Evolutionary conservation across 2,329 filamentous ascomycete species (phyloP), one percentile per base, ranked within the genome.

Genomic region (Stagonosporopsis chrysanthemi): DNA sequence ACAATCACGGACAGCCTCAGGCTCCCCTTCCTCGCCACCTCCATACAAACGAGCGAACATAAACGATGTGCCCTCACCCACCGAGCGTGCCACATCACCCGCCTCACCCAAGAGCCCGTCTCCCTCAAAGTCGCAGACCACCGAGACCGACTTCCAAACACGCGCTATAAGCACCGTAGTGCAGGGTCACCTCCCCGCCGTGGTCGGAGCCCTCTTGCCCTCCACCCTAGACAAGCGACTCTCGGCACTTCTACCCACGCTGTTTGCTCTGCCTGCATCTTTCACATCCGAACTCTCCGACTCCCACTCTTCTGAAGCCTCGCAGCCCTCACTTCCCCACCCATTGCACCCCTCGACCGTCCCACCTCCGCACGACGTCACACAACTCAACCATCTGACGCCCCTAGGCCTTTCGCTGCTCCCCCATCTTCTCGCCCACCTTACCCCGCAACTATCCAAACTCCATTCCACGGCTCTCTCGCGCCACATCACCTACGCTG

Each of bases 1-100:
- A 19, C 15, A n/a, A 9, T 17, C 4, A 11, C 24, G 17, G 11
- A 6, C 39, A 43, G 38, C 17, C 2, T 43, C 39, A 5, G 19
- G 11, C 4, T 19, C 31, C 11, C 22, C 39, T 7, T 36, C 48
- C 6, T 17, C 33, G 15, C 22, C 43, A 1, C 43, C 48, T 2
- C 48, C 39, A 4, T 50, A 50, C 38, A 50, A 50, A 22, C 46
- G 46, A 19, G 17, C 40, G 8, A 26, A 12, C 19, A 17, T 41
- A 5, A 35, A 35, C 17, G n/a, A 33, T 4, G 12, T 28, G 6
- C n/a, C 35, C 8, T 50, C 46, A 8, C 46, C 46, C 1, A 50
- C 46, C 4, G 46, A 50, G 14, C 12, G 40, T 23, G 46, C 46
- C 26, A 50, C 46, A 7, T 50, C 46, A 15, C 40, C 15, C 15